Percentiles rank a stretch among this genome's conserved stretches.
Conservation (phyloP, 2,329 filamentous ascomycete species). For the Rhinocladiella mackenziei region DNA sequence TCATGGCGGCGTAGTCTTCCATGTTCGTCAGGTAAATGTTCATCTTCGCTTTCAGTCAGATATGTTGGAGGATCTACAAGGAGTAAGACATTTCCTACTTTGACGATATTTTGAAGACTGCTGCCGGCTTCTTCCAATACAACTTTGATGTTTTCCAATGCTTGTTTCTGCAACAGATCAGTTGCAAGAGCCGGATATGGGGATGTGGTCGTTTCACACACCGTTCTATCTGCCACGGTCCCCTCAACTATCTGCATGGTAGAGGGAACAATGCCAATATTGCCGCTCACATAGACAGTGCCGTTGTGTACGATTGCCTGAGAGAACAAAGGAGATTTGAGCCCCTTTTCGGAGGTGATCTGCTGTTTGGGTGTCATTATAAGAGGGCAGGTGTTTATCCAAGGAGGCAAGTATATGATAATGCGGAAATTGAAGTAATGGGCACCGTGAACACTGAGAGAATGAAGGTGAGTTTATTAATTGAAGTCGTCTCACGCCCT, state of each 20-base stretch:
- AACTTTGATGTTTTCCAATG: conserved; percentile 50
- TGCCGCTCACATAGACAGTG: conserved; percentile 30
- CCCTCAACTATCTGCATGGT: conserved; percentile 29
- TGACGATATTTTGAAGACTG: conserved; percentile 58
- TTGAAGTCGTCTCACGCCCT: too few species aligned
- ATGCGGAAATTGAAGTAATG: not conserved
- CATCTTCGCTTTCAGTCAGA: conserved; percentile 8
- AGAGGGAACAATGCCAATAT: conserved; percentile 28
- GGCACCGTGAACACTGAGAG: too few species aligned
- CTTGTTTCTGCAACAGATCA: conserved; percentile 14
- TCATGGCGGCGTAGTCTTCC: conserved; percentile 71
- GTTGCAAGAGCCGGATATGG: not conserved
- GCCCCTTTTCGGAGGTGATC: conserved; percentile 25
- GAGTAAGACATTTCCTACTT: too few species aligned
- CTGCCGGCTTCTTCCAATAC: conserved; percentile 60
- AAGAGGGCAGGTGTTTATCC: not conserved
- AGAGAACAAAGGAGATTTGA: conserved; percentile 29
- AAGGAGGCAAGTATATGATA: not conserved
- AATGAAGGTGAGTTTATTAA: too few species aligned
- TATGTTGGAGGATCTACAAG: too few species aligned
- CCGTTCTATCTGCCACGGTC: conserved; percentile 29
- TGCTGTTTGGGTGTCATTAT: conserved; percentile 26
- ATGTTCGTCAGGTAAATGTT: conserved; percentile 65
- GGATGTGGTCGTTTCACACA: conserved; percentile 5
- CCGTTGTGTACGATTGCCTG: conserved; percentile 32